Percentiles rank a stretch among this genome's conserved stretches.
Conservation (phyloP, 2,329 filamentous ascomycete species). For the Pseudocercospora macadamiae region DNA sequence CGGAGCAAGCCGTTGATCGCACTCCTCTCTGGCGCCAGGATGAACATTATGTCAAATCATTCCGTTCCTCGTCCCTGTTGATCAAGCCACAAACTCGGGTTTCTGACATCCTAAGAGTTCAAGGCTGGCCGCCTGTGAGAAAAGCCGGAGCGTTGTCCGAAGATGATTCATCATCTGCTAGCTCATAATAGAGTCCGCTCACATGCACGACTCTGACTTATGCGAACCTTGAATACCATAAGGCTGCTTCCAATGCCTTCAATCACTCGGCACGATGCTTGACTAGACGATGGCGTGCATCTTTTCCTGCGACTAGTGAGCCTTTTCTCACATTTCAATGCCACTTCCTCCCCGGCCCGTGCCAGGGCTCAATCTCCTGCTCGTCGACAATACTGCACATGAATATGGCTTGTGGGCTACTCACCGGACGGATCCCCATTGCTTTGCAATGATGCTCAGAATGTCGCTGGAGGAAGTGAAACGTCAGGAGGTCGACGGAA, state of each 20-base stretch:
- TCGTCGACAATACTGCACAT: neutral
- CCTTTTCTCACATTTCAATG: no score
- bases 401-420: neutral
- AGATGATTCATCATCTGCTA: neutral
- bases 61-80: no score
- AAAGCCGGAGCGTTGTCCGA: neutral
- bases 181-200: neutral
- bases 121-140: no score
- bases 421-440: neutral
- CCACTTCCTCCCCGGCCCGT: no score
- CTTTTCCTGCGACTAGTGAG: no score
- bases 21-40: no score
- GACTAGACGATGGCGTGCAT: no score
- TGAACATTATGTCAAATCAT: no score
- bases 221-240: neutral
- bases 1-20: neutral
- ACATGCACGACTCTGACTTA: neutral
- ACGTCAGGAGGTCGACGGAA: constrained; percentile 17
- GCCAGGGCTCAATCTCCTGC: neutral
- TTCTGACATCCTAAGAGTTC: no score
- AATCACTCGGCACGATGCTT: neutral
- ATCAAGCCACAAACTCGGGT: no score
- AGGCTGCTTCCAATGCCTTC: neutral
- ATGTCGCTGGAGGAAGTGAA: neutral
- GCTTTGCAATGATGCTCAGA: neutral